Conservation (phyloP, 164 flowering plant genomes). For the Umbellularia californica region DNA sequence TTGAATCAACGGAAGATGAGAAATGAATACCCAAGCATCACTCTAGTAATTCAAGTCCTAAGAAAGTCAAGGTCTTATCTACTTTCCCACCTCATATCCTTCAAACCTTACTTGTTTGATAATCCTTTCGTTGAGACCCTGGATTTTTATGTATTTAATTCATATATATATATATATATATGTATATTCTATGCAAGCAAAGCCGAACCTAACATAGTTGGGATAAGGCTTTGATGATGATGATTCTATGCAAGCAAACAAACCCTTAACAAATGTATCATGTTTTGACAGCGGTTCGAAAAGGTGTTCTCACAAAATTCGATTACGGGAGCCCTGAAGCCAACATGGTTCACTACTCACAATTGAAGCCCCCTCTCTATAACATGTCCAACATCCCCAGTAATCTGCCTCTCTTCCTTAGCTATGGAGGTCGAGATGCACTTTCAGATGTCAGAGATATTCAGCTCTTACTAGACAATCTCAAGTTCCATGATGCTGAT, state of each 20-base stretch:
- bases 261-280: too few relatives aligned
- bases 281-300: slow-evolving; percentile 42
- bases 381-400: slow-evolving; percentile 60
- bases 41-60: too few relatives aligned
- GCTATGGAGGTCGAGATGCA: slow-evolving; percentile 71
- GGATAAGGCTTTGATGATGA: background rate
- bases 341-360: slow-evolving; percentile 52
- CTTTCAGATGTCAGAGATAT: slow-evolving; percentile 58
- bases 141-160: too few relatives aligned
- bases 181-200: too few relatives aligned
- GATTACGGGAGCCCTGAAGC: slow-evolving; percentile 34
- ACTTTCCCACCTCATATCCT: too few relatives aligned
- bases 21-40: too few relatives aligned
- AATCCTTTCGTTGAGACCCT: background rate
- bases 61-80: too few relatives aligned
- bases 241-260: too few relatives aligned
- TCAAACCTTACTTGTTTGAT: too few relatives aligned
- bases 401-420: slow-evolving; percentile 55
- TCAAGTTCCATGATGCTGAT: slow-evolving; percentile 56
- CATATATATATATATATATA: background rate
- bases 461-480: slow-evolving; percentile 32
- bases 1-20: too few relatives aligned
- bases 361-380: slow-evolving; percentile 44
- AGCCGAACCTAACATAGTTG: background rate
- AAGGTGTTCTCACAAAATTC: slow-evolving; percentile 42